A percentile compares a stretch with the other conserved stretches of the same genome.
These are phyloP conservation scores for Zizania palustris DNA, from an alignment of 202 grass and related monocot genomes.

Conservation along the genomic window DNA sequence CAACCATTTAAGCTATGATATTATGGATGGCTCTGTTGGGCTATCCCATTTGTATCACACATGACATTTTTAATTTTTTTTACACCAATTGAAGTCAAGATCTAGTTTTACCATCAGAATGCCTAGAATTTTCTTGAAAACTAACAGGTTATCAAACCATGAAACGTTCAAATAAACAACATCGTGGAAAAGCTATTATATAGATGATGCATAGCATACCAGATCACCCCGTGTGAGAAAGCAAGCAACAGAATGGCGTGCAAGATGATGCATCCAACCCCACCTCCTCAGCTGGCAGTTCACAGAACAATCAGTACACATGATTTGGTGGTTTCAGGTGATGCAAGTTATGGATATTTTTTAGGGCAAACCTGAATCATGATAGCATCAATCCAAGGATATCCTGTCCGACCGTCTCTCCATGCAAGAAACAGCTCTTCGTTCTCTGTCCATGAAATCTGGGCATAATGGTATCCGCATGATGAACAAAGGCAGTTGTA, in stretches of 20 bases:
- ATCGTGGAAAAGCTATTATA: not conserved
- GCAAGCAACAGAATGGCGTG: slow-evolving; percentile 88
- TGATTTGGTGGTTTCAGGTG: slow-evolving; percentile 19
- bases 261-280: slow-evolving; percentile 99
- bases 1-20: not conserved
- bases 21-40: no score
- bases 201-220: slow-evolving; percentile 58
- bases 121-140: not conserved
- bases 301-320: slow-evolving; percentile 28
- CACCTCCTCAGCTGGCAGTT: not conserved
- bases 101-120: slow-evolving; percentile 19
- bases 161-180: not conserved
- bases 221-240: slow-evolving; percentile 89
- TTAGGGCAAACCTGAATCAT: slow-evolving; percentile 83
- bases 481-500: not conserved
- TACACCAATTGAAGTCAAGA: not conserved
- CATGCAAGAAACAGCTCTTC: slow-evolving; percentile 76
- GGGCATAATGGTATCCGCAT: slow-evolving; percentile 1
- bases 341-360: slow-evolving; percentile 14
- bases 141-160: not conserved
- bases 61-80: not conserved
- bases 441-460: slow-evolving; percentile 85
- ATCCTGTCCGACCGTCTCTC: slow-evolving; percentile 86
- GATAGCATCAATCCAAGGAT: slow-evolving; percentile 97
- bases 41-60: not conserved